phyloP scores from a whole-genome alignment of 306 rosid genomes.

The Ceratonia siliqua region DNA sequence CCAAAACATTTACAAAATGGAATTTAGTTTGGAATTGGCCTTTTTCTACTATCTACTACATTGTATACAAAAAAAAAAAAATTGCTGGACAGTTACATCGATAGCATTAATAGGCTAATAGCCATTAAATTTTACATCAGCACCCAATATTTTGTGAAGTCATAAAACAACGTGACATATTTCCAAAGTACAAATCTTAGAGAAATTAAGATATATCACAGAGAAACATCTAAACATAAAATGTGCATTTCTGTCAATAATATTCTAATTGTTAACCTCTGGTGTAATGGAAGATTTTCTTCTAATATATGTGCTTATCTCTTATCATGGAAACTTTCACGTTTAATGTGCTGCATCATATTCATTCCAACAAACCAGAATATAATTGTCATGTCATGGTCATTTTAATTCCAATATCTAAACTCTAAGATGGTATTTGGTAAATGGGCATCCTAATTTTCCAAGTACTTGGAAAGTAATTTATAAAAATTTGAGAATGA shows the following conservation, averaged over 20 bases:
- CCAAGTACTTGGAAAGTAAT: too few relatives aligned
- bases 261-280: not conserved
- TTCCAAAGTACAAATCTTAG: not conserved
- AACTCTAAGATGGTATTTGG: too few relatives aligned
- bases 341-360: too few relatives aligned
- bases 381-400: not conserved
- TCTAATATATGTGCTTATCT: not conserved
- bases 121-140: too few relatives aligned
- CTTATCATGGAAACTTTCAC: too few relatives aligned
- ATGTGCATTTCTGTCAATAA: too few relatives aligned
- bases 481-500: too few relatives aligned
- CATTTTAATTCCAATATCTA: not conserved
- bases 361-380: not conserved
- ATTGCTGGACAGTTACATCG: too few relatives aligned
- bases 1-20: not conserved
- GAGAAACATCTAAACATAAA: too few relatives aligned
- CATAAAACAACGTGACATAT: not conserved
- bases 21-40: not conserved
- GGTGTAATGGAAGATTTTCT: not conserved
- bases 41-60: not conserved
- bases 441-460: too few relatives aligned
- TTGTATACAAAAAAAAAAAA: not conserved
- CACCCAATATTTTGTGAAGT: too few relatives aligned
- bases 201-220: not conserved
- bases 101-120: too few relatives aligned